These are phyloP conservation scores for Penicillium verrucosum DNA, from an alignment of 2,329 filamentous ascomycete species.

Conservation along the genomic window DNA sequence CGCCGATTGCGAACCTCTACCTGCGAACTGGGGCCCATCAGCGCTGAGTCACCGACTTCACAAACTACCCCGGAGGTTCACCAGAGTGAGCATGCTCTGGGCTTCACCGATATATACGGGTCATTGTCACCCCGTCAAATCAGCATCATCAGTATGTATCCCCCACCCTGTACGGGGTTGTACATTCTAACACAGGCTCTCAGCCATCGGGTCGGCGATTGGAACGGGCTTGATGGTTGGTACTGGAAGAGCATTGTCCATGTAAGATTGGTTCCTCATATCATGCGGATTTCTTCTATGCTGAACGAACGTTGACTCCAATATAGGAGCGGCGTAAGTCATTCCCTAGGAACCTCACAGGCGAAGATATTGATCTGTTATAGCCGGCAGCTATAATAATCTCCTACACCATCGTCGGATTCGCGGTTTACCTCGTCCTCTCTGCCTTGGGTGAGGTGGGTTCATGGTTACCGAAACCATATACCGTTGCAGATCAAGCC, in stretches of 20 bases:
- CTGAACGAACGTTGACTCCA: slow-evolving; percentile 1
- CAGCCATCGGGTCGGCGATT: slow-evolving; percentile 33
- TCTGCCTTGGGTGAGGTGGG: slow-evolving; percentile 77
- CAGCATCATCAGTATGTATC: slow-evolving; percentile 25
- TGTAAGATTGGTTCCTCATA: slow-evolving; percentile 18
- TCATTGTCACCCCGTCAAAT: slow-evolving; percentile 19
- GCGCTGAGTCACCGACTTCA: background rate
- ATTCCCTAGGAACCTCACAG: background rate
- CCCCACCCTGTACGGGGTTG: background rate
- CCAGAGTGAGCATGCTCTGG: slow-evolving; percentile 9
- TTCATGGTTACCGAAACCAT: slow-evolving; percentile 70
- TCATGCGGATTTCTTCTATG: background rate
- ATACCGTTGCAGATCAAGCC: slow-evolving; percentile 76
- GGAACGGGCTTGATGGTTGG: slow-evolving; percentile 33
- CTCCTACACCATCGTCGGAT: slow-evolving; percentile 37
- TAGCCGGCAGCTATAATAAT: slow-evolving; percentile 37
- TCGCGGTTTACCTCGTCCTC: slow-evolving; percentile 72
- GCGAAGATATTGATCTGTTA: background rate
- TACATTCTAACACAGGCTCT: slow-evolving; percentile 2
- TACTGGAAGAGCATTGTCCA: slow-evolving; percentile 27
- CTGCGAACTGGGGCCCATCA: background rate
- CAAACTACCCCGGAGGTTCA: background rate
- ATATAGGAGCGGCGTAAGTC: slow-evolving; percentile 29
- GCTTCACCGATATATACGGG: slow-evolving; percentile 23
- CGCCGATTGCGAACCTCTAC: background rate